Conservation (phyloP, 345 rosid species). For the Euphorbia peplus region DNA sequence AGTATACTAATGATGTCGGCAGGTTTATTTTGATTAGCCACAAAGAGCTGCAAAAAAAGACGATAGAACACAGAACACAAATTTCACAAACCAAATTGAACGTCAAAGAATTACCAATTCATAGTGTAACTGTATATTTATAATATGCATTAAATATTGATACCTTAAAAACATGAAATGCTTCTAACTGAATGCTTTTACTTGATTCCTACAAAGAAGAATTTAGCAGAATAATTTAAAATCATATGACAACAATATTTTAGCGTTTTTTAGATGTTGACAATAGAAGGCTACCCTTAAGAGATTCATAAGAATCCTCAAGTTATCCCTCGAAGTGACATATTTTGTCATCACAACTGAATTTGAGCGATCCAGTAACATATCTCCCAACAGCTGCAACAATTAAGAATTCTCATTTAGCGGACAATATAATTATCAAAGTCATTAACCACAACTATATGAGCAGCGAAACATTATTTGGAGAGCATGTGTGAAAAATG, state of each 20-base stretch:
- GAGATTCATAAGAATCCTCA: conserved; percentile 78
- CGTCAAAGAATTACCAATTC: neutral
- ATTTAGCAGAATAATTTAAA: conserved; percentile 4
- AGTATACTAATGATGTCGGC: conserved; percentile 39
- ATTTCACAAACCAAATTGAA: neutral
- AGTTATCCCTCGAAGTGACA: conserved; percentile 59
- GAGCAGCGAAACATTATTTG: neutral
- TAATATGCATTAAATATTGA: neutral
- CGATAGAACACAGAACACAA: neutral
- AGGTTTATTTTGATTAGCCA: conserved; percentile 55
- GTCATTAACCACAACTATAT: conserved; percentile 3
- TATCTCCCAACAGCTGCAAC: conserved; percentile 46
- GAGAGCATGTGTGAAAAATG: neutral
- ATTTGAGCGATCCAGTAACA: conserved; percentile 65
- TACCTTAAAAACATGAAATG: conserved; percentile 98
- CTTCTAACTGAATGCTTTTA: conserved; percentile 96
- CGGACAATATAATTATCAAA: conserved; percentile 11
- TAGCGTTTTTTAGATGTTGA: neutral
- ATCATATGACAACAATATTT: neutral
- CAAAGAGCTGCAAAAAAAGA: conserved; percentile 36
- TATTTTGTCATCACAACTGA: conserved; percentile 57
- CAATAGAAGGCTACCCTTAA: conserved; percentile 42
- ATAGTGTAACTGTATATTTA: too few species aligned
- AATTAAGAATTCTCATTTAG: conserved; percentile 3
- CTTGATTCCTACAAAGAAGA: conserved; percentile 69